Base-by-base conservation (phyloP, 23 red algal genomes). In the Gracilaria vermiculophylla region DNA sequence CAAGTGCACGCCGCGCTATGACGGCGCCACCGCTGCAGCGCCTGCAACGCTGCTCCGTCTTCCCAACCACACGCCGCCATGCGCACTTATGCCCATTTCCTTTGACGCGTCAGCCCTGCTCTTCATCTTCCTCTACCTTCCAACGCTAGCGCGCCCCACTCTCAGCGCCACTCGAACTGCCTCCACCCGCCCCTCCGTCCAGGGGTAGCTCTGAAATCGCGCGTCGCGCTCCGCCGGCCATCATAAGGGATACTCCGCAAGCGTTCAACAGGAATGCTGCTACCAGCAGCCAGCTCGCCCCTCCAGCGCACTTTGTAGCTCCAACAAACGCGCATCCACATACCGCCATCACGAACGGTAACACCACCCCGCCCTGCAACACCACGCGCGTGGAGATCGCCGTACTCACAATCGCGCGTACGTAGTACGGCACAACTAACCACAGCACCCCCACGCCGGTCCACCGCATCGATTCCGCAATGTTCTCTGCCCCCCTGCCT, bases 341-440 rank as follows among this genome's bases (percentile, higher is more conserved):
- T 16, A 53, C 80, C 1, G 69, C 91, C 60, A 94, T 77, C 53
- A 86, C 58, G 64, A 94, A 94, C 45, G 91, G 91, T 11, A 94
- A 25, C 48, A 94, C 72, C 52, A 94, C 91, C 19, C 81, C 80
- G 12, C 72, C 74, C 52, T 76, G 81, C 42, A 94, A 25, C 65
- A 87, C 64, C 15, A 69, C 77, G 6, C 91, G 81, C 28, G 60
- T 35, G 14, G 50, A 41, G 44, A 94, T 27, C 23, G 66, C 74
- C 1, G 81, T 70, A 17, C 70, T 64, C 29, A 94, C 91, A 27
- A 94, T 49, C 32, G 91, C 81, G 41, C 91, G 70, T 10, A 87
- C 81, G 53, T 94, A 94, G 69, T 94, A 94, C 61, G 91, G 91
- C 5, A 84, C 29, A 29, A 94, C 81, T 61, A 94, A 51, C 91